Conservation (phyloP, 768 basidiomycete species). For the Boletus reticuloceps region DNA sequence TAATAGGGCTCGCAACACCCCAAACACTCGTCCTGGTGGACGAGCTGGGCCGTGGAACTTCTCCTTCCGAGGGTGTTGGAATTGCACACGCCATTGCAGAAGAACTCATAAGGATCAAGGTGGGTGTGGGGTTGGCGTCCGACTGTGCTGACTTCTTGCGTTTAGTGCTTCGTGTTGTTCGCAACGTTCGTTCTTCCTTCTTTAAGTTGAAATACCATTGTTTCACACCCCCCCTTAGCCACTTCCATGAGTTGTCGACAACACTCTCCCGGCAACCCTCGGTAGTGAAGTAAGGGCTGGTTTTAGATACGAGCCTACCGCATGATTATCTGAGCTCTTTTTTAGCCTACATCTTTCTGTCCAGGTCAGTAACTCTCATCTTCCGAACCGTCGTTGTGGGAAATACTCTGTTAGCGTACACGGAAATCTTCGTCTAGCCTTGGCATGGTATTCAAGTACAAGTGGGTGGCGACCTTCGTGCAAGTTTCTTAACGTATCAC, state of each 20-base stretch:
- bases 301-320: neutral
- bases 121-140: constrained; percentile 27
- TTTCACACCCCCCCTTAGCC: constrained; percentile 38
- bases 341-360: constrained; percentile 78
- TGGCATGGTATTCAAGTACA: constrained; percentile 78
- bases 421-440: constrained; percentile 54
- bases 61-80: constrained; percentile 76
- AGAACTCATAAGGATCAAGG: constrained; percentile 71
- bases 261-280: constrained; percentile 76
- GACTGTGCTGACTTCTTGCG: neutral
- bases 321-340: neutral
- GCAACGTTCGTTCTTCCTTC: constrained; percentile 58
- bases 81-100: constrained; percentile 84
- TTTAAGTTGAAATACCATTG: neutral
- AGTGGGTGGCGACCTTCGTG: constrained; percentile 37
- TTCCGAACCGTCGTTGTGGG: neutral
- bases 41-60: constrained; percentile 92
- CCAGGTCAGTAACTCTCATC: constrained; percentile 46
- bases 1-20: constrained; percentile 62
- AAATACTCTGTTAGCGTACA: constrained; percentile 42
- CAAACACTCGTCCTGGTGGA: constrained; percentile 83
- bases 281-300: constrained; percentile 65
- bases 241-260: constrained; percentile 76
- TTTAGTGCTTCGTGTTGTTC: constrained; percentile 84
- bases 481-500: neutral